Percentiles rank a stretch among this genome's conserved stretches.
Conservation (phyloP, 768 basidiomycete genomes). For the Cantharellus anzutake region DNA sequence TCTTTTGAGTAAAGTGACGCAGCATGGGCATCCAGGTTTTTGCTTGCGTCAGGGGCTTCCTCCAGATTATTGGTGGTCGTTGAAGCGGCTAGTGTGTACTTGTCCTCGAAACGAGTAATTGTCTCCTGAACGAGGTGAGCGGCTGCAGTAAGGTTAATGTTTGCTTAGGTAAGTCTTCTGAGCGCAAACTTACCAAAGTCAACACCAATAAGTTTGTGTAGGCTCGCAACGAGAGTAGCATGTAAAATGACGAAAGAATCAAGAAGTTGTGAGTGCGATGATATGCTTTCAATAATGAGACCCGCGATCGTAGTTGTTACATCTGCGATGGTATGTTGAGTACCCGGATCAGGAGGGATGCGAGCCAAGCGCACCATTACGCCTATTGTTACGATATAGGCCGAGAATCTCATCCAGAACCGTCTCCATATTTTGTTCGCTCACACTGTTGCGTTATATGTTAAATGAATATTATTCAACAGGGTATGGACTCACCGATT, state of each 20-base stretch:
- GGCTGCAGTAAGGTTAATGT: conserved; percentile 24
- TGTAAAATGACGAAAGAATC: conserved; percentile 83
- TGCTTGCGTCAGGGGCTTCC: conserved; percentile 1
- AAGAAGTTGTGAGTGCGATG: conserved; percentile 58
- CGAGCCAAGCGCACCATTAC: conserved; percentile 39
- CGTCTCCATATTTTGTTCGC: conserved; percentile 67
- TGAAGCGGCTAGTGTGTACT: conserved; percentile 19
- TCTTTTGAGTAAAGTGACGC: conserved; percentile 47
- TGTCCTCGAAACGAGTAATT: conserved; percentile 44
- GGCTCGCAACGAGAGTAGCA: conserved; percentile 62
- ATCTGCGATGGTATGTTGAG: conserved; percentile 26
- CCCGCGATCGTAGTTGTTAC: conserved; percentile 62
- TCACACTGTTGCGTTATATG: conserved; percentile 35
- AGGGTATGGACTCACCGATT: conserved; percentile 39
- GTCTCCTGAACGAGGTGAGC: conserved; percentile 66
- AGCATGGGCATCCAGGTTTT: conserved; percentile 13
- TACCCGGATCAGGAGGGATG: neutral
- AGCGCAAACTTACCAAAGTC: conserved; percentile 53
- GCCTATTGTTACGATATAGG: conserved; percentile 51
- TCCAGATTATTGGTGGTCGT: neutral
- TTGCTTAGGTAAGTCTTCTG: neutral
- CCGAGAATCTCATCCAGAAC: conserved; percentile 60
- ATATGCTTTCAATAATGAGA: conserved; percentile 60
- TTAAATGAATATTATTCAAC: neutral
- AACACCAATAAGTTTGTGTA: conserved; percentile 65